phyloP scores from a whole-genome alignment of 1,284 basidiomycete species.

The Pyrrhoderma noxium region DNA sequence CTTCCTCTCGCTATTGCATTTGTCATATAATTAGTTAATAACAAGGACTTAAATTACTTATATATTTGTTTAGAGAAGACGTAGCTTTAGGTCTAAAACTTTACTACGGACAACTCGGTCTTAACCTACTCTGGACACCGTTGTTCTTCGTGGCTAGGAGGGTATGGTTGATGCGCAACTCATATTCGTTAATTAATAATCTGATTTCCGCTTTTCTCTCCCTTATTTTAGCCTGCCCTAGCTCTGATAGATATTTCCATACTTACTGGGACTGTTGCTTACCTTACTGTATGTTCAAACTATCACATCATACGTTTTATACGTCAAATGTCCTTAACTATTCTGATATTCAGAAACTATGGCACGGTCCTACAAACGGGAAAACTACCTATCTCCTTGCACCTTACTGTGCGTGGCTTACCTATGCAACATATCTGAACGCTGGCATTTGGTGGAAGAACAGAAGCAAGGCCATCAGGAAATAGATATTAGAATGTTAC shows the following conservation, averaged over 20 bases:
- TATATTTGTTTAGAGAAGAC: constrained; percentile 33
- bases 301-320: neutral
- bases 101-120: constrained; percentile 64
- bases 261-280: constrained; percentile 52
- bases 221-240: constrained; percentile 45
- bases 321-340: constrained; percentile 12
- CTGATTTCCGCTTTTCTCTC: neutral
- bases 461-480: constrained; percentile 18
- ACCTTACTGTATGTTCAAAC: constrained; percentile 48
- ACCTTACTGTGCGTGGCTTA: constrained; percentile 61
- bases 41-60: too few species aligned
- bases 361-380: constrained; percentile 43
- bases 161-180: constrained; percentile 25
- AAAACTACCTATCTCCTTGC: constrained; percentile 49
- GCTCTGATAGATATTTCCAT: constrained; percentile 57
- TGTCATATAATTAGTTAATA: too few species aligned
- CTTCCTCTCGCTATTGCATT: too few species aligned
- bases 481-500: constrained; percentile 8
- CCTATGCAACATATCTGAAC: constrained; percentile 67
- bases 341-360: constrained; percentile 35
- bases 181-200: neutral
- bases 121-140: constrained; percentile 68
- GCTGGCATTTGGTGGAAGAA: constrained; percentile 54
- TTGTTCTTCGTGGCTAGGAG: constrained; percentile 59
- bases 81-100: constrained; percentile 50